Evolutionary conservation across 768 basidiomycete genomes (phyloP), one percentile per base, ranked within the genome.

Genomic region (Russula foetens): DNA sequence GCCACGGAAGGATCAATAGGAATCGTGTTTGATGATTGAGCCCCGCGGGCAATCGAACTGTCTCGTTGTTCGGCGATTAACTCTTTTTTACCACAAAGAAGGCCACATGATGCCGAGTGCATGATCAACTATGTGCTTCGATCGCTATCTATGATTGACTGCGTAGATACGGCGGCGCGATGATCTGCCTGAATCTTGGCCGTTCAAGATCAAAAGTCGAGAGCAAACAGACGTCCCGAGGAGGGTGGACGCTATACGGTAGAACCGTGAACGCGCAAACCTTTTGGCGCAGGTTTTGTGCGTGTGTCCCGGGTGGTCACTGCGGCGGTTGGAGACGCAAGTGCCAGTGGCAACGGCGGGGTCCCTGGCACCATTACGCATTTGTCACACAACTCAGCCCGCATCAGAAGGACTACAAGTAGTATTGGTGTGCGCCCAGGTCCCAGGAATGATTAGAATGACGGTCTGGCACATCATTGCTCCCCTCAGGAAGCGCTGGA

Each of bases 361-460:
- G n/a, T n/a, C 55, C 59, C 35, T 61, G 60, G 56, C 60, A 41
- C 49, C 21, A n/a, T n/a, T n/a, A n/a, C n/a, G n/a, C 9, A 29
- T 39, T 24, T 44, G 53, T 48, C 21, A 21, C 9, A 12, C n/a
- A 12, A 35, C 35, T 23, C 21, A 11, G 24, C n/a, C n/a, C 26
- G 38, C 53, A 60, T 33, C 52, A 51, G 46, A 48, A 48, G n/a
- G n/a, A n/a, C n/a, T n/a, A n/a, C n/a, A n/a, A n/a, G n/a, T n/a
- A n/a, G n/a, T n/a, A n/a, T n/a, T n/a, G n/a, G n/a, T n/a, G 21
- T 29, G 9, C 23, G 31, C 21, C 53, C 39, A 53, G 50, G 29
- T 29, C 39, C 28, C 33, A 23, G 15, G 19, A n/a, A 14, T 21
- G 6, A 26, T 23, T 17, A 29, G 6, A 24, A 31, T 9, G 44